Conservation (phyloP, 2,329 filamentous ascomycete species). For the Xylaria arbuscula region DNA sequence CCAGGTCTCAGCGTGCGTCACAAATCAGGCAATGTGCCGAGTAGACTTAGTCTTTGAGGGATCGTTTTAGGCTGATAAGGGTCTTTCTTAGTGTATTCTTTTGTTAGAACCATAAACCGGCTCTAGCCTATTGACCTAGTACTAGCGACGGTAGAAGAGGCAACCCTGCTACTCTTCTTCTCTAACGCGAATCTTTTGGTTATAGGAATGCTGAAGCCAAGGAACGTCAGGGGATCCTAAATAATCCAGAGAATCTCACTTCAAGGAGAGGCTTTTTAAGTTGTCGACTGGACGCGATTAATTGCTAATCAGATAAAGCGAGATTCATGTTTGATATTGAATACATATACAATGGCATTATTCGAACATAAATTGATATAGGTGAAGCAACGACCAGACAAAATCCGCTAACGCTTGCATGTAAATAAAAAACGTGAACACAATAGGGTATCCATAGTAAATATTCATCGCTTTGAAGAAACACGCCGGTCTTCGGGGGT, state of each 20-base stretch:
- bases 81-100: too few species aligned
- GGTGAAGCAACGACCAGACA: background rate
- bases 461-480: slow-evolving; percentile 24
- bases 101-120: background rate
- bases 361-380: background rate
- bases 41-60: background rate
- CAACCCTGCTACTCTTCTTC: background rate
- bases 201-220: background rate
- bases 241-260: background rate
- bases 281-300: background rate
- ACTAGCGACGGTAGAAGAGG: background rate
- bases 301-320: background rate
- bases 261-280: background rate
- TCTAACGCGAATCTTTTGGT: background rate
- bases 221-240: background rate
- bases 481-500: slow-evolving; percentile 21
- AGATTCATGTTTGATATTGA: background rate
- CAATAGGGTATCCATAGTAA: slow-evolving; percentile 35
- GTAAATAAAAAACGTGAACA: slow-evolving; percentile 31
- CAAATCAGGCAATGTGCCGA: background rate
- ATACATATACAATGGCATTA: slow-evolving; percentile 4
- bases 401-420: background rate
- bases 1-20: background rate
- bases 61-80: background rate
- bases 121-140: background rate